These are phyloP conservation scores for Magnolia kwangsiensis DNA, from an alignment of 164 flowering plant species.

Conservation along the genomic window DNA sequence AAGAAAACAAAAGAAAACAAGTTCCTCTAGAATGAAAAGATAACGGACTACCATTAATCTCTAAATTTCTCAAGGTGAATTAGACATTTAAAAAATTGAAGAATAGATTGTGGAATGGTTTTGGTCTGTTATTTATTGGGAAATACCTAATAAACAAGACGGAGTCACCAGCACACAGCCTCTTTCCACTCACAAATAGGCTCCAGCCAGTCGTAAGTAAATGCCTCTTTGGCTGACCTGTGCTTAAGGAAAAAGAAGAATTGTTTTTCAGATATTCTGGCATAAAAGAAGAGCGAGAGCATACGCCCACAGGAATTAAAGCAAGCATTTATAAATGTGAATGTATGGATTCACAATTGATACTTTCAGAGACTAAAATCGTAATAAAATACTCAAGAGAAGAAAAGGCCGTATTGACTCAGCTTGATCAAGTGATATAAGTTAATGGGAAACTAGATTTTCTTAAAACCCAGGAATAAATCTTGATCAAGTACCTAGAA, in stretches of 20 bases:
- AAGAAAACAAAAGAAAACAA: background rate
- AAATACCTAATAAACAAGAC: slow-evolving; percentile 87
- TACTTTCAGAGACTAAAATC: no score
- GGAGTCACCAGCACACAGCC: slow-evolving; percentile 95
- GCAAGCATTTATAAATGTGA: no score
- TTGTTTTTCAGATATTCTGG: background rate
- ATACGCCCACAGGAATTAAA: no score
- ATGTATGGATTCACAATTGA: no score
- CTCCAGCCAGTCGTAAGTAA: slow-evolving; percentile 99
- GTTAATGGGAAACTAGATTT: no score
- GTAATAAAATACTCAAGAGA: no score
- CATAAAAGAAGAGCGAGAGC: background rate
- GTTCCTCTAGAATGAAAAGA: background rate
- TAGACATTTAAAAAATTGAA: background rate
- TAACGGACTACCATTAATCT: background rate
- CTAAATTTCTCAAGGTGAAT: background rate
- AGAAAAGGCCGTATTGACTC: no score
- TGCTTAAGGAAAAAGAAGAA: slow-evolving; percentile 1
- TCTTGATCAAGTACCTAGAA: no score
- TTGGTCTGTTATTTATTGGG: background rate
- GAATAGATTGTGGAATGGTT: background rate
- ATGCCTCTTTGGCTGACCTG: slow-evolving; percentile 98
- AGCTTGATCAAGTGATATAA: no score
- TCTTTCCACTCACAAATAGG: slow-evolving; percentile 89
- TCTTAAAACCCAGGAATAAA: no score